phyloP scores from a whole-genome alignment of 1,139 yeast species.

The Sugiyamaella japonica region DNA sequence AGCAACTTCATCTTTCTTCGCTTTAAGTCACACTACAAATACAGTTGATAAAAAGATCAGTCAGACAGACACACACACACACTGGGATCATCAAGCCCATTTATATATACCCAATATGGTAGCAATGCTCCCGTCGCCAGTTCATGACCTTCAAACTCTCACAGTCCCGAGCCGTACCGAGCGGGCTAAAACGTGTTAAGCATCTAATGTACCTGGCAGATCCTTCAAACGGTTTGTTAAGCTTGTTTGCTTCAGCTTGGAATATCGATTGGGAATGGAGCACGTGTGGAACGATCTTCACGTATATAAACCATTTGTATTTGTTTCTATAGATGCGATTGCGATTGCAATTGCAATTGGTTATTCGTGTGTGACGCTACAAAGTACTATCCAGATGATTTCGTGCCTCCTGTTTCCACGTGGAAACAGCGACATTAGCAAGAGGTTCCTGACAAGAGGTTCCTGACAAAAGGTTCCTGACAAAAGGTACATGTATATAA shows the following conservation, averaged over 20 bases:
- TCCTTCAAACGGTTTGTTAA: background rate
- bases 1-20: constrained; percentile 15
- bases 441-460: background rate
- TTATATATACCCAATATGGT: background rate
- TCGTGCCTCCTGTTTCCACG: no score
- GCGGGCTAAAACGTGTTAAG: constrained; percentile 1
- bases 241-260: background rate
- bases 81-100: background rate
- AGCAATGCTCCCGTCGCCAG: background rate
- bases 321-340: no score
- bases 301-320: no score
- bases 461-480: background rate
- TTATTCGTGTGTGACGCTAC: no score
- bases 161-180: background rate
- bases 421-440: no score
- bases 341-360: no score
- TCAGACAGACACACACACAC: background rate
- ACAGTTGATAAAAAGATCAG: no score
- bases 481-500: background rate
- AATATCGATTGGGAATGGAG: background rate
- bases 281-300: constrained; percentile 3
- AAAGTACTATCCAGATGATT: no score
- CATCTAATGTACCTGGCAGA: constrained; percentile 4
- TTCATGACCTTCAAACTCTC: background rate
- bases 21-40: background rate